phyloP scores from a whole-genome alignment of 1,284 basidiomycete genomes.

The Ceratobasidium sp. region DNA sequence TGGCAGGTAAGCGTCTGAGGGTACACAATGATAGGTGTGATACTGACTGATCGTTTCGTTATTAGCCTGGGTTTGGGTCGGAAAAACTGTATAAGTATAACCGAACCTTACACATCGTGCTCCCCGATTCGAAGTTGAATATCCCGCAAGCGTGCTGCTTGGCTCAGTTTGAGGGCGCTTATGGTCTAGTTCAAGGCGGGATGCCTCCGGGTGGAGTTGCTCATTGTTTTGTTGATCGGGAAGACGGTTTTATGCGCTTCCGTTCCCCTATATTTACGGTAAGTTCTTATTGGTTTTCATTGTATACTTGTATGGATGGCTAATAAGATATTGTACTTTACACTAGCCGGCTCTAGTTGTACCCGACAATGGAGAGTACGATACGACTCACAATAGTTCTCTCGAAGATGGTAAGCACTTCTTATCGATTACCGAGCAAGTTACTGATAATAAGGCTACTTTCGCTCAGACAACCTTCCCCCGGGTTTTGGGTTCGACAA shows the following conservation, averaged over 20 bases:
- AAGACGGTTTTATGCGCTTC: background rate
- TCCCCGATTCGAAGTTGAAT: background rate
- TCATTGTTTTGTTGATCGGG: background rate
- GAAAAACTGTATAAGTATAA: background rate
- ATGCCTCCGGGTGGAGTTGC: background rate
- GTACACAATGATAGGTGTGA: no score
- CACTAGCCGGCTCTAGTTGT: no score
- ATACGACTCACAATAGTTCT: no score
- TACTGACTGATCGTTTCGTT: background rate
- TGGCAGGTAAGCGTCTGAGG: constrained; percentile 5
- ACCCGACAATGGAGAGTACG: no score
- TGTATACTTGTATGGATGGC: no score
- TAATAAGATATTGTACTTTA: no score
- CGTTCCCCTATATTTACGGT: background rate
- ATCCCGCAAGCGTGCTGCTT: background rate
- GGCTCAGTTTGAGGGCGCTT: background rate
- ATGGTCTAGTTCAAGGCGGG: background rate
- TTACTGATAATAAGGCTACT: no score
- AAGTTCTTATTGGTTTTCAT: background rate
- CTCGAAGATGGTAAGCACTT: no score
- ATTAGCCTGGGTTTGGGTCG: background rate
- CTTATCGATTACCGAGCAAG: no score
- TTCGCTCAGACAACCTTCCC: no score
- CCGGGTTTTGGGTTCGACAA: no score
- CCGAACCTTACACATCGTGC: background rate